Conservation (phyloP, 257 asterid genomes). For the Plectranthus barbatus region DNA sequence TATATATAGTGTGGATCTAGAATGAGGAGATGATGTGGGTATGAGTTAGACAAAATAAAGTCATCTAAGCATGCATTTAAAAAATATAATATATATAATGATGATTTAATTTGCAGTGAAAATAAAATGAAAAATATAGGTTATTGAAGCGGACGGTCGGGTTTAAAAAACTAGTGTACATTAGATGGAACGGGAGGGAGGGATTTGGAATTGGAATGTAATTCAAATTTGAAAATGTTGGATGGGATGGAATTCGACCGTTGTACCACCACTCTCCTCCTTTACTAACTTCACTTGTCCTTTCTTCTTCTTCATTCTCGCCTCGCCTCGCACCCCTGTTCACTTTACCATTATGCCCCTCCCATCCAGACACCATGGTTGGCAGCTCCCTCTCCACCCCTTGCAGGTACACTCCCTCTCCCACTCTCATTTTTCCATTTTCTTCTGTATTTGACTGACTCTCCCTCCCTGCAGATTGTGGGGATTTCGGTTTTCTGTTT, state of each 20-base stretch:
- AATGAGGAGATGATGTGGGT: too few relatives aligned
- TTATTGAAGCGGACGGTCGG: too few relatives aligned
- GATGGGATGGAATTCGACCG: conserved; percentile 26
- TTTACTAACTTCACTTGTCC: too few relatives aligned
- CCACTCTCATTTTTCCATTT: neutral
- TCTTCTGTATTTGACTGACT: neutral
- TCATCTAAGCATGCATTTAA: too few relatives aligned
- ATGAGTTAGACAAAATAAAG: too few relatives aligned
- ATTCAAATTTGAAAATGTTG: conserved; percentile 15
- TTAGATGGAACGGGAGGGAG: too few relatives aligned
- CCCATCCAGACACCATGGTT: conserved; percentile 79
- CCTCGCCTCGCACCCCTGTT: neutral
- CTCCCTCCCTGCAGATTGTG: conserved; percentile 50
- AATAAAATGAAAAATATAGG: too few relatives aligned
- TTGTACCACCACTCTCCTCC: neutral
- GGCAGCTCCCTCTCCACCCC: conserved; percentile 96
- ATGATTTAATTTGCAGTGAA: too few relatives aligned
- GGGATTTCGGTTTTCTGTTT: conserved; percentile 65
- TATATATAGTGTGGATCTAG: too few relatives aligned
- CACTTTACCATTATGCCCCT: neutral
- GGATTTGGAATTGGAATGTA: neutral
- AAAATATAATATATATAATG: too few relatives aligned
- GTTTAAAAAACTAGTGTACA: too few relatives aligned
- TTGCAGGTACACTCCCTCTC: conserved; percentile 45
- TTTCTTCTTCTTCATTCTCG: neutral